Evolutionary conservation across 2,329 filamentous ascomycete species (phyloP).

Genomic region (Cadophora gregata): DNA sequence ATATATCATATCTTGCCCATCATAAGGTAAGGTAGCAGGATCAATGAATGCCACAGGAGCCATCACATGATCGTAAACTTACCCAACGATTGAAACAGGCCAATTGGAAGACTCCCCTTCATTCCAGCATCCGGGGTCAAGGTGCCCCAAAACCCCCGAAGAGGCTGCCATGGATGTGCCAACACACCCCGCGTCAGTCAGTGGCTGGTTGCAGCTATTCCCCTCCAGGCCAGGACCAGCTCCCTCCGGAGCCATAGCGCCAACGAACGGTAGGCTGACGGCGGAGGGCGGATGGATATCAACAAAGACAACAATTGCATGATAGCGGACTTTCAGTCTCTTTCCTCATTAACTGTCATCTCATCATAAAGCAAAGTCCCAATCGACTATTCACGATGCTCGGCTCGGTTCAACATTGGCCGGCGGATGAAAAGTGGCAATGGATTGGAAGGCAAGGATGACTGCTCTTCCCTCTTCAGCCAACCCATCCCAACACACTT

Average conservation of each 20-base stretch:
- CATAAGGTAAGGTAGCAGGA: too few relatives aligned
- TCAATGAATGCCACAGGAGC: background rate
- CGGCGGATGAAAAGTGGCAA: background rate
- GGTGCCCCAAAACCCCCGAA: slow-evolving; percentile 2
- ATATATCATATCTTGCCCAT: too few relatives aligned
- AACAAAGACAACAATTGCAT: background rate
- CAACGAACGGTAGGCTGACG: background rate
- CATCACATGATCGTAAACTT: slow-evolving; percentile 6
- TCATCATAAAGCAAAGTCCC: background rate
- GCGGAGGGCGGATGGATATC: background rate
- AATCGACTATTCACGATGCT: background rate
- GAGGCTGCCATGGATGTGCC: background rate
- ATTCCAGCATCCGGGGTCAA: slow-evolving; percentile 5
- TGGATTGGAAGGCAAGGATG: too few relatives aligned
- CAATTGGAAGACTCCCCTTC: background rate
- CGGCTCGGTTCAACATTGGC: background rate
- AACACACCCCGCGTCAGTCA: background rate
- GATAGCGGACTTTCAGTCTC: background rate
- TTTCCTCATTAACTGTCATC: background rate
- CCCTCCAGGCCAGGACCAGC: background rate
- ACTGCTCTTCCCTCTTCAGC: background rate
- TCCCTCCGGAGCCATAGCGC: background rate
- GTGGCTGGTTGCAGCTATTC: slow-evolving; percentile 2
- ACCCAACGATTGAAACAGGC: slow-evolving; percentile 16
- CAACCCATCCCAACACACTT: background rate